phyloP scores from a whole-genome alignment of 2,329 filamentous ascomycete genomes.

The Penicillium paneum region DNA sequence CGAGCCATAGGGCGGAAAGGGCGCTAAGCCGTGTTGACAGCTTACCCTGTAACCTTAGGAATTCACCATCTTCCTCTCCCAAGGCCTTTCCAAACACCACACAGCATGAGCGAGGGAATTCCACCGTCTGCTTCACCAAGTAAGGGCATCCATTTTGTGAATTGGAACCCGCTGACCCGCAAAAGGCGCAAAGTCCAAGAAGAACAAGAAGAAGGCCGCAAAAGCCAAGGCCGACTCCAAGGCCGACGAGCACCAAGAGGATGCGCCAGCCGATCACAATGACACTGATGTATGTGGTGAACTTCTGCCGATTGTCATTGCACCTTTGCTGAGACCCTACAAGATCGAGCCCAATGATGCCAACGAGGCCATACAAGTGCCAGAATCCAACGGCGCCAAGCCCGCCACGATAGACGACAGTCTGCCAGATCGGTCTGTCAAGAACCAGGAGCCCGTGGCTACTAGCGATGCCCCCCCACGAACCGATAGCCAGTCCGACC shows the following conservation, averaged over 20 bases:
- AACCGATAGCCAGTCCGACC: slow-evolving; percentile 9
- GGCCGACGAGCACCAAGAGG: slow-evolving; percentile 11
- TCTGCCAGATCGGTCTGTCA: slow-evolving; percentile 6
- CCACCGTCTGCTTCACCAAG: slow-evolving; percentile 23
- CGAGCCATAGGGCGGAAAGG: slow-evolving; percentile 6
- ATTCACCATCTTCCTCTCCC: slow-evolving; percentile 7
- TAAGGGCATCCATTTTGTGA: slow-evolving; percentile 10
- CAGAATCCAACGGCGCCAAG: slow-evolving; percentile 34
- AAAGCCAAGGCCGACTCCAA: slow-evolving; percentile 43
- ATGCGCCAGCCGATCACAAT: slow-evolving; percentile 22
- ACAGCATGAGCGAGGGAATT: slow-evolving; percentile 24
- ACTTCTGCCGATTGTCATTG: not conserved
- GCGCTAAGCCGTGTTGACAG: slow-evolving; percentile 40
- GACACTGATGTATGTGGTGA: slow-evolving; percentile 22
- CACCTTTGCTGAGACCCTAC: slow-evolving; percentile 18
- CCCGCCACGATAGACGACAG: slow-evolving; percentile 37
- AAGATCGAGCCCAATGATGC: slow-evolving; percentile 18
- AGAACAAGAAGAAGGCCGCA: slow-evolving; percentile 55
- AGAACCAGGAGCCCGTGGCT: slow-evolving; percentile 5
- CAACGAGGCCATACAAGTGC: slow-evolving; percentile 11
- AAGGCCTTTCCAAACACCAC: slow-evolving; percentile 1
- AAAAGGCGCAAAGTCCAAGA: slow-evolving; percentile 53
- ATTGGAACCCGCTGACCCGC: slow-evolving; percentile 15
- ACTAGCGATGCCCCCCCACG: slow-evolving; percentile 5
- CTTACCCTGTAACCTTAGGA: slow-evolving; percentile 16